A percentile compares a stretch with the other conserved stretches of the same genome.
These are phyloP conservation scores for Rhizophagus sp. DNA, from an alignment of 192 early-diverging fungal genomes.

Conservation along the genomic window DNA sequence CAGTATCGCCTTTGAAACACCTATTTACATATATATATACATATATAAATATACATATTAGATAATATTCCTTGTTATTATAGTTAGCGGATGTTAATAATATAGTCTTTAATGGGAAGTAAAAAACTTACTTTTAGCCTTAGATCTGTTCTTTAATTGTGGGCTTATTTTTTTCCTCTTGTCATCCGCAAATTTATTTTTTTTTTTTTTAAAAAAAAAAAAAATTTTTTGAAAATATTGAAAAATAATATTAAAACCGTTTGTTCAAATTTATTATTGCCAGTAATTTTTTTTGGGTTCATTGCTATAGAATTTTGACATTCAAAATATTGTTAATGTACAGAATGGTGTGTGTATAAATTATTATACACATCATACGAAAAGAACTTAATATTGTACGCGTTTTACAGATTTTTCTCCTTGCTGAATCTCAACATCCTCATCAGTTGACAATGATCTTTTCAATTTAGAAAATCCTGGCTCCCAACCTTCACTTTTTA, in stretches of 20 bases:
- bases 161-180: not conserved
- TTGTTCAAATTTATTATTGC: not conserved
- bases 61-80: not conserved
- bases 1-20: not conserved
- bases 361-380: not conserved
- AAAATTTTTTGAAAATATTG: not conserved
- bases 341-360: not conserved
- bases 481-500: conserved; percentile 25
- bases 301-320: not conserved
- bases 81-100: not conserved
- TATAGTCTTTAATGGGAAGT: not conserved
- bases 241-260: not conserved
- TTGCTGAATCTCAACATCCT: not conserved
- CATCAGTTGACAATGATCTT: not conserved
- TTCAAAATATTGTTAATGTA: too few relatives aligned
- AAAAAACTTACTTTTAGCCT: not conserved
- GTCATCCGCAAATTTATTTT: not conserved
- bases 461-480: conserved; percentile 21
- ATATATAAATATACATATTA: not conserved
- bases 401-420: not conserved
- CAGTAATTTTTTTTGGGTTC: not conserved
- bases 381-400: not conserved
- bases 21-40: not conserved
- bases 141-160: not conserved
- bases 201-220: not conserved